Evolutionary conservation across 345 rosid species (phyloP).

Genomic region (Eucalyptus cloeziana): DNA sequence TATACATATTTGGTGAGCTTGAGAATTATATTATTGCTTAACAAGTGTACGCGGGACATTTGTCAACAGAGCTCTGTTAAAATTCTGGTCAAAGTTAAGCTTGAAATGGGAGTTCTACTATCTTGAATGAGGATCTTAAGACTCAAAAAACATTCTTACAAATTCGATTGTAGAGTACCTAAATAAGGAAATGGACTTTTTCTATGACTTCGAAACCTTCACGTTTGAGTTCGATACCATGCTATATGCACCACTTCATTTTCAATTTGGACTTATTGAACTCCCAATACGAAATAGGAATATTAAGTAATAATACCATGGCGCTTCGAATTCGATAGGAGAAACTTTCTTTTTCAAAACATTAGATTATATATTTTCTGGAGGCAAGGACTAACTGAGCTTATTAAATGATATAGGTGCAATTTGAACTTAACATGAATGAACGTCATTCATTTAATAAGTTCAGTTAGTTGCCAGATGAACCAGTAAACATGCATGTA

Average conservation of each 20-base stretch:
- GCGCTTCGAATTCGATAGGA: not conserved
- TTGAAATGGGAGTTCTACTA: fast-evolving
- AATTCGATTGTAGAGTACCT: not conserved
- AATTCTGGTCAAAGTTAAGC: not conserved
- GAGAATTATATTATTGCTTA: not conserved
- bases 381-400: not conserved
- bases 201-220: not conserved
- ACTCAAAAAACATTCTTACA: not conserved
- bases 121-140: fast-evolving
- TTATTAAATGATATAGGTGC: not conserved
- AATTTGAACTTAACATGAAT: not conserved
- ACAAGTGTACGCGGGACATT: fast-evolving
- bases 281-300: not conserved
- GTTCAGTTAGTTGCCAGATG: not conserved
- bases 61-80: not conserved
- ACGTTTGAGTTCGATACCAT: not conserved
- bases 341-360: not conserved
- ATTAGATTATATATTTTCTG: not conserved
- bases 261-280: not conserved
- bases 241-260: not conserved
- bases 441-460: no score
- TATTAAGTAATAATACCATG: not conserved
- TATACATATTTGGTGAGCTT: not conserved
- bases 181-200: not conserved
- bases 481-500: not conserved